Evolutionary conservation across 148 eudicot genomes (phyloP).

Genomic region (Vaccinium vitisidaea): DNA sequence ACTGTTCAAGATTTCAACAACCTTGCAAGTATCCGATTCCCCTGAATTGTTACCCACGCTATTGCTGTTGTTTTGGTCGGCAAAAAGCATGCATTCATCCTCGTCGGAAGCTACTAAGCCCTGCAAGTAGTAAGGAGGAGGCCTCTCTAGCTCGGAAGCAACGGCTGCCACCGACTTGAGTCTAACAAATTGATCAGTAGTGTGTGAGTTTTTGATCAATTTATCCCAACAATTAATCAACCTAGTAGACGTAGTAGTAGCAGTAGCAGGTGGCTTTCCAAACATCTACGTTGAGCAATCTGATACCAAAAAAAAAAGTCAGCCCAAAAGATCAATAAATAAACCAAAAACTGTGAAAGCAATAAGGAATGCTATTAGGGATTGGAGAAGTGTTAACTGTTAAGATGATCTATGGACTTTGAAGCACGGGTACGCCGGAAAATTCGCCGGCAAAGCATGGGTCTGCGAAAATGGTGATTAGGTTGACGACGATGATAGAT

Average conservation of each 20-base stretch:
- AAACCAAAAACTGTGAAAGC: neutral
- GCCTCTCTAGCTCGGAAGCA: conserved; percentile 27
- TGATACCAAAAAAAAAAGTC: neutral
- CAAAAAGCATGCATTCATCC: conserved; percentile 29
- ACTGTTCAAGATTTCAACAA: conserved; percentile 30
- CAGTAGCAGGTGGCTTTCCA: conserved; percentile 24
- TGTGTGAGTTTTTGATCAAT: neutral
- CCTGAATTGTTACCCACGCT: conserved; percentile 12
- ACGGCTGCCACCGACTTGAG: conserved; percentile 34
- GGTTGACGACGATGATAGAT: too few species aligned
- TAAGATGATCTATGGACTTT: neutral
- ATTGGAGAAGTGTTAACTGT: neutral
- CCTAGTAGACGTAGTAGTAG: conserved; percentile 22
- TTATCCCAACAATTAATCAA: conserved; percentile 26
- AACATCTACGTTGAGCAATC: neutral
- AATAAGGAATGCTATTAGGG: neutral
- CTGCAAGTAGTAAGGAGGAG: conserved; percentile 19
- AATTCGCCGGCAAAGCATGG: neutral
- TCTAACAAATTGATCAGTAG: conserved; percentile 27
- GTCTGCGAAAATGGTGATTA: neutral
- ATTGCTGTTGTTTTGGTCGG: neutral
- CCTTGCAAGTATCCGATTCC: conserved; percentile 34
- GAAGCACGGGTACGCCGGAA: too few species aligned
- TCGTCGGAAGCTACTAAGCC: conserved; percentile 26
- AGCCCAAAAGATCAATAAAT: neutral